Base-by-base conservation (phyloP, 768 basidiomycete species). In the Mycena leptocephala region DNA sequence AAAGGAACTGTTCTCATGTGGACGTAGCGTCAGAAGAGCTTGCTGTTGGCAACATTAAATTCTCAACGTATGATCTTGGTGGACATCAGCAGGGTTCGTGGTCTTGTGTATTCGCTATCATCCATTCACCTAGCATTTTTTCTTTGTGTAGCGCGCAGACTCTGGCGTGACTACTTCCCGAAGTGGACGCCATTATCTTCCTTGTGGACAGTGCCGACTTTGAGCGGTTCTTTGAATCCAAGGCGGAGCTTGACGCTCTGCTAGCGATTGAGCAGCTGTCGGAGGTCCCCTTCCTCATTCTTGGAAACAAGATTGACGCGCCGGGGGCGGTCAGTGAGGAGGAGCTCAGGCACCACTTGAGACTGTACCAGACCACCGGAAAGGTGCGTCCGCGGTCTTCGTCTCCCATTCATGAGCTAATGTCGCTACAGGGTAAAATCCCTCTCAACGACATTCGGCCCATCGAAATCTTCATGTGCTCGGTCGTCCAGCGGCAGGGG, bases 251-350 rank as follows among this genome's bases (percentile, higher is more conserved):
- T 58, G 98, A 99, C 83, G 95, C 97, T 6, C 93, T 99, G 76
- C 92, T 99, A 73, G 94, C 95, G 33, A 99, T 99, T 78, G 98
- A 99, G 86, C 95, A 97, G 82, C 93, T 99, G 76, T 88, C 93
- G 77, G 98, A 96, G 85, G 98, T 99, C 39, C 98, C 98, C 56
- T 99, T 99, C 95, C 92, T 99, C 70, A 92, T 99, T 74, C 94
- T 99, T 59, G 98, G 98, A 55, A 99, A 99, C 92, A 99, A 99
- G 92, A 99, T 99, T 81, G 98, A 99, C 82, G 97, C 97, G n/a
- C 92, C 95, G 7, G 97, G 97, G 46, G 98, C 98, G 43, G 97
- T 99, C 77, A 96, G 95, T 76, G 98, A 99, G 86, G 98, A 99
- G 82, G 97, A 99, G 84, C 88, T 99, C 78, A 94, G 98, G 83